phyloP scores from a whole-genome alignment of 140 eudicot genomes.

The Flaveria floridana region DNA sequence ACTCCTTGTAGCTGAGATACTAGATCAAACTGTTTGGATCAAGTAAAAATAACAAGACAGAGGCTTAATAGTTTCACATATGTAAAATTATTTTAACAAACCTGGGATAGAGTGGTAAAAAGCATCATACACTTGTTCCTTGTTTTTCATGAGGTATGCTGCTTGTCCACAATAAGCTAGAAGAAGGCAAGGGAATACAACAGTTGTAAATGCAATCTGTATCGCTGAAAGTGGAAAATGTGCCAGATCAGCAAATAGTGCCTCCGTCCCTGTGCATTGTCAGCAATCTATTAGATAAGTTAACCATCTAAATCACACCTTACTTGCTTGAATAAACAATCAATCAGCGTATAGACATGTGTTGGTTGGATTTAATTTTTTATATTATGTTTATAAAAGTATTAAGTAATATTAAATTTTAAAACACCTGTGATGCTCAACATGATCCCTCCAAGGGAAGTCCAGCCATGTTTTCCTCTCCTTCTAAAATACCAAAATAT shows the following conservation, averaged over 20 bases:
- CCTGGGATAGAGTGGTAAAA: constrained; percentile 91
- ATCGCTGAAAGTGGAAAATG: constrained; percentile 79
- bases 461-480: constrained; percentile 41
- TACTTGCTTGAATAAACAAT: neutral
- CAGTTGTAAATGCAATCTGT: constrained; percentile 74
- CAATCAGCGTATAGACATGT: neutral
- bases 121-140: constrained; percentile 67
- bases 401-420: neutral
- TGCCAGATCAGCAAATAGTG: constrained; percentile 82
- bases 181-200: constrained; percentile 89
- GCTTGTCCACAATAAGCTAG: constrained; percentile 93
- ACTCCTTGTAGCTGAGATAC: neutral
- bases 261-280: constrained; percentile 70
- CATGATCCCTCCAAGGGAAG: constrained; percentile 50
- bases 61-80: neutral
- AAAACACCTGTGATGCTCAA: constrained; percentile 41
- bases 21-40: neutral
- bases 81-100: constrained; percentile 16
- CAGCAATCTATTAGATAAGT: constrained; percentile 18
- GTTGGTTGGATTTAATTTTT: neutral
- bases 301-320: neutral
- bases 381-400: neutral
- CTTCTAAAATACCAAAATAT: constrained; percentile 42
- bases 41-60: neutral
- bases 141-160: constrained; percentile 73